These are phyloP conservation scores for Leucocoprinus leucothites DNA, from an alignment of 768 basidiomycete species.

Conservation along the genomic window DNA sequence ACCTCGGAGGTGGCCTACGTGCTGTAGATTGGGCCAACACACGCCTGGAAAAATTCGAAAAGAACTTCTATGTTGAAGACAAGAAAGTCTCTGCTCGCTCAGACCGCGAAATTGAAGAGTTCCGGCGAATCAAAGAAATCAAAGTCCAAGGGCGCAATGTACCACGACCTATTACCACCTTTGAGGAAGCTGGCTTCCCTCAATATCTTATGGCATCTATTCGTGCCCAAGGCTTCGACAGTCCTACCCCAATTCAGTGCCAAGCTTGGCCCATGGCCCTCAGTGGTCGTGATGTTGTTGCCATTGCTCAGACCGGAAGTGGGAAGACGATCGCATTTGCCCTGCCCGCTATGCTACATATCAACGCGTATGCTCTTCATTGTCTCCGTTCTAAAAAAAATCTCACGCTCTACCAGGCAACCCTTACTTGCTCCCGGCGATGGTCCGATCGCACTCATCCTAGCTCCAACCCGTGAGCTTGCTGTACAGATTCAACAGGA, in stretches of 20 bases:
- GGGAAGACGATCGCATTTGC: conserved; percentile 99
- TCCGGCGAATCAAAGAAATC: conserved; percentile 81
- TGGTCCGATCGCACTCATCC: conserved; percentile 94
- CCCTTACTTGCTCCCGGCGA: conserved; percentile 91
- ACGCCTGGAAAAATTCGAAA: conserved; percentile 86
- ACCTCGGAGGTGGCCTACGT: conserved; percentile 78
- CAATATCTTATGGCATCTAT: conserved; percentile 95
- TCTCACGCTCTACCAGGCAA: conserved; percentile 51
- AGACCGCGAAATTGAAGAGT: conserved; percentile 88
- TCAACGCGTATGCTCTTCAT: conserved; percentile 79
- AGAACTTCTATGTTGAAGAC: conserved; percentile 96
- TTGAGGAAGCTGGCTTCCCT: conserved; percentile 95
- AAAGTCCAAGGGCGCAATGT: conserved; percentile 88
- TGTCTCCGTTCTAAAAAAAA: conserved; percentile 13
- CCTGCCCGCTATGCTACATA: conserved; percentile 98
- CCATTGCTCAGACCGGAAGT: conserved; percentile 97
- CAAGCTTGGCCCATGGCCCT: conserved; percentile 99
- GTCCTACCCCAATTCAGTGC: conserved; percentile 95
- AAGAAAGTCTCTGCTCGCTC: conserved; percentile 72
- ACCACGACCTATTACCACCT: conserved; percentile 85
- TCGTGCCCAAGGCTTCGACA: conserved; percentile 86
- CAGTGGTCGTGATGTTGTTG: conserved; percentile 89
- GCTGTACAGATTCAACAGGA: conserved; percentile 99
- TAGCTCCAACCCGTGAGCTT: conserved; percentile 97
- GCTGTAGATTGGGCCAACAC: conserved; percentile 80